Conservation (phyloP, 2,329 filamentous ascomycete genomes). For the Alternaria sp. region DNA sequence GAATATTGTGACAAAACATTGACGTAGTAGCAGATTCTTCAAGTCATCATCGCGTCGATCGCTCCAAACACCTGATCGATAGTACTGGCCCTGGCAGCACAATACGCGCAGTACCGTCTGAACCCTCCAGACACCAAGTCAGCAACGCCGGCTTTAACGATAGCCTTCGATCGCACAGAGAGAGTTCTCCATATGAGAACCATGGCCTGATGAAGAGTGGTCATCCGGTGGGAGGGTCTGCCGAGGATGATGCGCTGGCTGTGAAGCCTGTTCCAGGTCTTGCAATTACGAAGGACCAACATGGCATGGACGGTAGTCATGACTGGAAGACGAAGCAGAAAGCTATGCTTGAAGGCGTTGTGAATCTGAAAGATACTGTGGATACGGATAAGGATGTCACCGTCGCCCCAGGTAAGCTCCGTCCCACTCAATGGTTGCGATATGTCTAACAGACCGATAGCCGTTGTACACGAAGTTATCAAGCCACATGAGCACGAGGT, state of each 20-base stretch:
- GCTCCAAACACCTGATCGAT: not conserved
- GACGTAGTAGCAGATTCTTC: slow-evolving; percentile 11
- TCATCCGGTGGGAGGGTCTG: slow-evolving; percentile 1
- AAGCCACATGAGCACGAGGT: slow-evolving; percentile 57
- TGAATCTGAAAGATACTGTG: slow-evolving; percentile 50
- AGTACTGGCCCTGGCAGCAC: not conserved
- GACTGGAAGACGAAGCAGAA: slow-evolving; percentile 18
- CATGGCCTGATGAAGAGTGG: slow-evolving; percentile 16
- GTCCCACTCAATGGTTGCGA: not conserved
- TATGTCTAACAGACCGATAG: slow-evolving; percentile 41
- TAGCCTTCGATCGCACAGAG: slow-evolving; percentile 14
- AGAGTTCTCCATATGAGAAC: slow-evolving; percentile 4
- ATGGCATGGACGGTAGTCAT: not conserved
- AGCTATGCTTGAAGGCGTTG: slow-evolving; percentile 38
- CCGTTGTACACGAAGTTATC: slow-evolving; percentile 61
- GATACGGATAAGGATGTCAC: slow-evolving; percentile 50
- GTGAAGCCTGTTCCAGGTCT: slow-evolving; percentile 4
- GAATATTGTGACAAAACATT: not conserved
- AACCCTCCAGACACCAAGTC: slow-evolving; percentile 6
- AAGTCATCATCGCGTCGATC: not conserved
- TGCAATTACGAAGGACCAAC: not conserved
- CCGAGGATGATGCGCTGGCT: not conserved
- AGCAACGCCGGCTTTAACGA: slow-evolving; percentile 21
- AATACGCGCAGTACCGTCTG: slow-evolving; percentile 8
- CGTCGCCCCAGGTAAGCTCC: slow-evolving; percentile 52